Evolutionary conservation across 306 rosid genomes (phyloP).

Genomic region (Hippophae tibetana): DNA sequence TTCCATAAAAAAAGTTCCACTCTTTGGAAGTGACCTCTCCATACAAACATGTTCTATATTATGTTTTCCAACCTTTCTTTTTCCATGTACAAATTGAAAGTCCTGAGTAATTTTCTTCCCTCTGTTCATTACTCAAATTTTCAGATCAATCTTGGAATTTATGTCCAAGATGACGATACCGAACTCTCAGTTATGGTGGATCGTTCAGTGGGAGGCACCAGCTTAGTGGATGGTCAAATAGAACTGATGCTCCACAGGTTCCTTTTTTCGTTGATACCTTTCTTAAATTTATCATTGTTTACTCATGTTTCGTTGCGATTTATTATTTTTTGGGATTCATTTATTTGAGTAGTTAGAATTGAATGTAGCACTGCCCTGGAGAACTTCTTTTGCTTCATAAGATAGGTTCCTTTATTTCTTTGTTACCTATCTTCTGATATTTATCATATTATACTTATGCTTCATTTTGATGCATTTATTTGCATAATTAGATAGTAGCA

Average conservation of each 20-base stretch:
- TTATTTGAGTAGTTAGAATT: too few relatives aligned
- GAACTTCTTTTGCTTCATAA: neutral
- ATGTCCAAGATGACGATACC: slow-evolving; percentile 22
- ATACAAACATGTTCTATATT: too few relatives aligned
- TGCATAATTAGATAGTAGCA: neutral
- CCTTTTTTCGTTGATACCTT: neutral
- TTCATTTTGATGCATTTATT: too few relatives aligned
- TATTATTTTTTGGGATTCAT: too few relatives aligned
- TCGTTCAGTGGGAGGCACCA: slow-evolving; percentile 35
- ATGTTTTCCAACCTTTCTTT: too few relatives aligned
- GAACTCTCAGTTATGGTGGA: slow-evolving; percentile 36
- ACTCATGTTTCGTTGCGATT: neutral
- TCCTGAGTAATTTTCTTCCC: too few relatives aligned
- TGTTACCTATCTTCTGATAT: too few relatives aligned
- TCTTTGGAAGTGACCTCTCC: too few relatives aligned
- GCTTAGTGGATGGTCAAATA: slow-evolving; percentile 36
- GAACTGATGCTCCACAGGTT: slow-evolving; percentile 45
- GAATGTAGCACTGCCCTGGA: neutral
- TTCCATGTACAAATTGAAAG: too few relatives aligned
- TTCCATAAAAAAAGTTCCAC: too few relatives aligned
- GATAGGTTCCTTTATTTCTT: neutral
- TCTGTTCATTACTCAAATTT: too few relatives aligned
- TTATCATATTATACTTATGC: too few relatives aligned
- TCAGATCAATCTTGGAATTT: slow-evolving; percentile 33
- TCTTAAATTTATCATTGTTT: neutral